Evolutionary conservation across 139 green algal genomes (phyloP), one percentile per base, ranked within the genome.

Genomic region (Spirogloea muscicola): DNA sequence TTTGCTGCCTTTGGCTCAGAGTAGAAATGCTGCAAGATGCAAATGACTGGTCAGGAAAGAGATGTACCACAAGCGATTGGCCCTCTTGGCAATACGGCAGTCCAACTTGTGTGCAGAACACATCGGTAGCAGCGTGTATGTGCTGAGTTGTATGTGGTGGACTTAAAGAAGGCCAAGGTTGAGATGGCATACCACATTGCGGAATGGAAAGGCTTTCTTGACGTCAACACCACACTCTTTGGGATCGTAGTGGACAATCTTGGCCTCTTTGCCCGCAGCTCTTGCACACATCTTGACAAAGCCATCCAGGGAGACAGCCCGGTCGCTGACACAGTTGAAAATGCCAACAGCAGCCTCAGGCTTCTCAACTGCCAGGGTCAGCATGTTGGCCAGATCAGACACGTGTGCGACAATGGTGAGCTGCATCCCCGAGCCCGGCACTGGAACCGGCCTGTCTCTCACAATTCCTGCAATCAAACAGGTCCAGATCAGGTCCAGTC

Each of bases 141-240:
- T n/a, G n/a, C n/a, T n/a, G n/a, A n/a, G n/a, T n/a, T n/a, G n/a
- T n/a, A n/a, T n/a, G n/a, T n/a, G n/a, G n/a, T n/a, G n/a, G n/a
- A n/a, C n/a, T n/a, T n/a, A n/a, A n/a, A n/a, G n/a, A n/a, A n/a
- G n/a, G n/a, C n/a, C n/a, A n/a, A n/a, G n/a, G n/a, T n/a, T n/a
- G 62, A 16, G 46, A 21, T 27, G 16, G 18, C 68, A 25, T n/a
- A 82, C 75, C 68, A 69, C 44, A 55, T 70, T 67, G 4, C 84
- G 49, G 68, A 88, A 88, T 7, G 82, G 84, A 59, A 88, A 88
- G 9, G 78, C 82, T 66, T 88, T 88, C 73, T 87, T 88, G 31
- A 51, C 84, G 46, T 88, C 83, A 1, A 88, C 80, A 49, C 74
- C 83, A 13, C 68, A 77, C 31, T 58, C 72, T 41, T 79, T 61